Evolutionary conservation across 2,329 filamentous ascomycete species (phyloP).

Genomic region (Endoconidiophora polonica): DNA sequence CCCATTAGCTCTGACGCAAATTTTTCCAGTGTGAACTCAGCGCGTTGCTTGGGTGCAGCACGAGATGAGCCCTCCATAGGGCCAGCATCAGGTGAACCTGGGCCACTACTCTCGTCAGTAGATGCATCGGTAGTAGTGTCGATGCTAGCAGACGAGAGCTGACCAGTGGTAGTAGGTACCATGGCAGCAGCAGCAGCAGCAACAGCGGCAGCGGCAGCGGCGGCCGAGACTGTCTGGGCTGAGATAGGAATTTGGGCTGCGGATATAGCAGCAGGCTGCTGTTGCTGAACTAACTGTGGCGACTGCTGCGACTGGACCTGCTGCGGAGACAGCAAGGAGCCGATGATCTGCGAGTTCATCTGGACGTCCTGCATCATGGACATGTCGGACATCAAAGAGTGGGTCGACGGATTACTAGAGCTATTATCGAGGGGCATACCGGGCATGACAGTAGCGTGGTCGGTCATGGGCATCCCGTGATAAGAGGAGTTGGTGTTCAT

Average conservation of each 20-base stretch:
- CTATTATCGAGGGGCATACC: conserved; percentile 5
- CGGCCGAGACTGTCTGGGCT: neutral
- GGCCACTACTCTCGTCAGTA: conserved; percentile 8
- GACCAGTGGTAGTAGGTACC: neutral
- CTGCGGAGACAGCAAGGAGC: conserved; percentile 7
- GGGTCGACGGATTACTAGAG: neutral
- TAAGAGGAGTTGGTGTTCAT: conserved; percentile 1
- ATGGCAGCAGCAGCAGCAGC: neutral
- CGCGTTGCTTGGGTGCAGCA: neutral
- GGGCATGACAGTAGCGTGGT: conserved; percentile 6
- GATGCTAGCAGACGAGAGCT: neutral
- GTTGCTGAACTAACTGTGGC: neutral
- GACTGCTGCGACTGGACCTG: conserved; percentile 3
- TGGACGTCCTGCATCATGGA: conserved; percentile 6
- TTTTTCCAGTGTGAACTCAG: conserved; percentile 8
- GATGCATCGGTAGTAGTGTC: conserved; percentile 7
- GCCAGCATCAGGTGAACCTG: neutral
- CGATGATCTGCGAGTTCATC: conserved; percentile 9
- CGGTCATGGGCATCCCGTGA: conserved; percentile 1
- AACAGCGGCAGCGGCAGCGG: neutral
- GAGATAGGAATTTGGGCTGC: neutral
- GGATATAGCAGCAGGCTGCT: neutral
- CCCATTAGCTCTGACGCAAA: conserved; percentile 12
- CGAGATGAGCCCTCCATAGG: conserved; percentile 5
- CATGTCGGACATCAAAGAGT: conserved; percentile 9